phyloP scores from a whole-genome alignment of 1,284 basidiomycete genomes.

The Cutaneotrichosporon curvatum region DNA sequence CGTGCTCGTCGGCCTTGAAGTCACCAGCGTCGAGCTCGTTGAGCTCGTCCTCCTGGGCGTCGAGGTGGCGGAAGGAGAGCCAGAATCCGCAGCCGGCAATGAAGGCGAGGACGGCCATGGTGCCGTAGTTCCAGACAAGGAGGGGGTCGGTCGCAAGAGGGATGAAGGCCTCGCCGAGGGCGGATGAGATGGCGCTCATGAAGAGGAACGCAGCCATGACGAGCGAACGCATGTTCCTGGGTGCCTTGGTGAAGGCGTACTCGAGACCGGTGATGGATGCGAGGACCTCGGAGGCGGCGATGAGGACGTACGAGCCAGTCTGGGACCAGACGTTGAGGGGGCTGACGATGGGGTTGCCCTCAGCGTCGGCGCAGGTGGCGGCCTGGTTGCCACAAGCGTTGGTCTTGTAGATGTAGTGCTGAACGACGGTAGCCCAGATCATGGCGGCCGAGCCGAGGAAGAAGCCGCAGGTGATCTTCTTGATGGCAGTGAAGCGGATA shows the following conservation, averaged over 20 bases:
- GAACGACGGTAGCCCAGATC: constrained; percentile 40
- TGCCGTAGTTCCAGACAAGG: constrained; percentile 44
- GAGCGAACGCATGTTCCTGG: constrained; percentile 46
- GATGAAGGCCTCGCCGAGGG: constrained; percentile 40
- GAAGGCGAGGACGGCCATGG: constrained; percentile 42
- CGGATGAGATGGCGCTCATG: constrained; percentile 47
- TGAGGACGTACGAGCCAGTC: constrained; percentile 46
- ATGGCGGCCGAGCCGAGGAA: constrained; percentile 23
- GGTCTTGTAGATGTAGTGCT: constrained; percentile 48
- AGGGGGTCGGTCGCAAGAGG: constrained; percentile 45
- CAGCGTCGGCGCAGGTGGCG: constrained; percentile 26
- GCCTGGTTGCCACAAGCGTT: constrained; percentile 47
- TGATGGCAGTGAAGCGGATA: constrained; percentile 35
- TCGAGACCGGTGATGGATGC: constrained; percentile 51
- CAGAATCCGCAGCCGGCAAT: constrained; percentile 26
- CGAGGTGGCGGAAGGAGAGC: constrained; percentile 25
- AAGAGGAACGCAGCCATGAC: constrained; percentile 46
- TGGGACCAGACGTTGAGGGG: constrained; percentile 40
- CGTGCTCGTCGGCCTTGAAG: neutral
- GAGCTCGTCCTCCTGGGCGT: constrained; percentile 15
- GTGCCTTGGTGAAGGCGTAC: constrained; percentile 48
- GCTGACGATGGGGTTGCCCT: constrained; percentile 9
- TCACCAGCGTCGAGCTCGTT: constrained; percentile 1
- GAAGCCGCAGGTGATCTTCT: constrained; percentile 35
- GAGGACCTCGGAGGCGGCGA: constrained; percentile 49